Base-by-base conservation (phyloP, 2,329 filamentous ascomycete species). In the Ploettnerulaceae sp. region DNA sequence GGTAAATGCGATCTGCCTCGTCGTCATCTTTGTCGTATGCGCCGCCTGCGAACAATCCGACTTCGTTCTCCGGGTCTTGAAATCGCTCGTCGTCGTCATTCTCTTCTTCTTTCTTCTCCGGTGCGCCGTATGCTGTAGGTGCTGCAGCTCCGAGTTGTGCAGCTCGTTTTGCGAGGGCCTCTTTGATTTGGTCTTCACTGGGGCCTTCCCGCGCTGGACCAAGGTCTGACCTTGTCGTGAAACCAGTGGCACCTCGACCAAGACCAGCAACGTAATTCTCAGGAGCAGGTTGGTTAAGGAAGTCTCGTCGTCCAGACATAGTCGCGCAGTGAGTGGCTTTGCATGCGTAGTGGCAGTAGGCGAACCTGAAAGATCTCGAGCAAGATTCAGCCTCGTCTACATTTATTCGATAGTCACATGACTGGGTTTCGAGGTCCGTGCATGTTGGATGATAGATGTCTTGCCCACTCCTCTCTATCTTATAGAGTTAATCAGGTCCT, bases 11-110 rank as follows among this genome's bases (percentile, higher is more conserved):
- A 69, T 98, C 93, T 33, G 93, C 93, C 67, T 98, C 94, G 62
- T 98, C 93, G 63, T 98, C 93, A 47, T 98, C 93, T 66, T 93
- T 86, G 66, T 97, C 93, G 71, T 95, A 98, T 59, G 93, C 86
- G 26, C 93, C 93, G 46, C 89, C 91, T 3, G 93, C 90, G 62
- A 98, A 98, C 17, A 98, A 73, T 4, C 94, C 93, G 37, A 93
- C 86, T 67, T 98, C 93, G 62, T 97, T 97, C 61, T 98, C 93
- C 1, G 93, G 93, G 64, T 98, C 93, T 64, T 95, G 89, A 62
- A 89, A 97, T 36, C 91, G 79, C 26, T 86, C 84, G 46, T 89
- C 84, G 44, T 86, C 82, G 25, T 47, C 45, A 18, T 86, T 83
- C 26, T 84, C 82, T 14, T 86, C 72, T 14, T 80, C 77, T 51